Percentiles rank a stretch among this genome's conserved stretches.
Conservation (phyloP, 1,284 basidiomycete genomes). For the Pterulicium gracile region DNA sequence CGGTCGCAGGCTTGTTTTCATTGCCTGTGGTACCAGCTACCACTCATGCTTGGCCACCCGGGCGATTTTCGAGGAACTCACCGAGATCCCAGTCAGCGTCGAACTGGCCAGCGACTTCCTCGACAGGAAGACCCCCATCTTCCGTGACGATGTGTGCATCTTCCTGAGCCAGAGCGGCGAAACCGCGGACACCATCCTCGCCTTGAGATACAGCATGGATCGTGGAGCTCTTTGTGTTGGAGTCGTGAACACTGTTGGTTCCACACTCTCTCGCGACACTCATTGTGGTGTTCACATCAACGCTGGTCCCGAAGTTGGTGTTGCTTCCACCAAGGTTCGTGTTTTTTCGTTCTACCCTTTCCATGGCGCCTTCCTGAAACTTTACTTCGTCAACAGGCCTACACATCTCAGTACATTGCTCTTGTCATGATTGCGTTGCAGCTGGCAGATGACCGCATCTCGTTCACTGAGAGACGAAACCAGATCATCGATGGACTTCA, state of each 20-base stretch:
- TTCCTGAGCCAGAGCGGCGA: slow-evolving; percentile 98
- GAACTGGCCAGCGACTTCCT: slow-evolving; percentile 98
- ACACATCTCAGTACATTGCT: slow-evolving; percentile 99
- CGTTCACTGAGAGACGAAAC: slow-evolving; percentile 81
- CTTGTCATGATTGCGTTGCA: slow-evolving; percentile 98
- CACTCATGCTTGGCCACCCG: slow-evolving; percentile 98
- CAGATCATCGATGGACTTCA: slow-evolving; percentile 94
- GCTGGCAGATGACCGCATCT: slow-evolving; percentile 93
- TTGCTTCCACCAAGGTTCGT: slow-evolving; percentile 94
- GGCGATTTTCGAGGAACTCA: slow-evolving; percentile 97
- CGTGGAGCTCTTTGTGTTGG: slow-evolving; percentile 93
- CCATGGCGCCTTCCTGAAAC: slow-evolving; percentile 10
- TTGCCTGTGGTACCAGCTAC: slow-evolving; percentile 96
- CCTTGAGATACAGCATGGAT: slow-evolving; percentile 94
- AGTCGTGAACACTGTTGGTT: slow-evolving; percentile 98
- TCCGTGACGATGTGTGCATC: slow-evolving; percentile 96
- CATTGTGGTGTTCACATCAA: slow-evolving; percentile 99
- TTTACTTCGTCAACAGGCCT: slow-evolving; percentile 78
- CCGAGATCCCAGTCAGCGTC: slow-evolving; percentile 96
- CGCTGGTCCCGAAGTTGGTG: slow-evolving; percentile 98
- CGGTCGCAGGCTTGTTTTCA: slow-evolving; percentile 91
- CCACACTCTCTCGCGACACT: slow-evolving; percentile 95
- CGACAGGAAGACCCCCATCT: slow-evolving; percentile 98
- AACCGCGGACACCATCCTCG: slow-evolving; percentile 97
- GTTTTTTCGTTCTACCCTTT: neutral